phyloP scores from a whole-genome alignment of 305 asterid genomes.

The Fraxinus albicans region DNA sequence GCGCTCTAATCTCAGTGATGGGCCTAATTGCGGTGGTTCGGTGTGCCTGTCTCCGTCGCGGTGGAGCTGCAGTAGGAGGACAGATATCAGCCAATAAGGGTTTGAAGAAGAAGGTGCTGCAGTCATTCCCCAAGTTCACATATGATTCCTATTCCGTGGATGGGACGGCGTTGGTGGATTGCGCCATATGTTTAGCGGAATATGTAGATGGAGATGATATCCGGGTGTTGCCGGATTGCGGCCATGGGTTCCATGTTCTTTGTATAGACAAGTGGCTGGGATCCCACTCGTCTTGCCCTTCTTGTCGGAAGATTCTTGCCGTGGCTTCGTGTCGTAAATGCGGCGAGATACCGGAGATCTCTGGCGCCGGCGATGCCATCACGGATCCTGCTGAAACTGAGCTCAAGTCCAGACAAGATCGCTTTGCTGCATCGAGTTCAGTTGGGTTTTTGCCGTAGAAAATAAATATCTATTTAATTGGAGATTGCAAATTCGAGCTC shows the following conservation, averaged over 20 bases:
- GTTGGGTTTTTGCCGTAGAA: conserved; percentile 22
- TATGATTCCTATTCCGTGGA: conserved; percentile 32
- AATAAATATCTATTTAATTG: not conserved
- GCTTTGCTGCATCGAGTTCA: conserved; percentile 18
- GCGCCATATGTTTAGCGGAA: conserved; percentile 59
- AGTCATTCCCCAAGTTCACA: conserved; percentile 50
- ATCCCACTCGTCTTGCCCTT: conserved; percentile 68
- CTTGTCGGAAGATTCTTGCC: conserved; percentile 50
- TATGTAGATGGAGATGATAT: conserved; percentile 66
- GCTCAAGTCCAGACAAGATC: conserved; percentile 15
- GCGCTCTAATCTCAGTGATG: conserved; percentile 53
- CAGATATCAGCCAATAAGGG: conserved; percentile 44
- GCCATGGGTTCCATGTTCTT: conserved; percentile 50
- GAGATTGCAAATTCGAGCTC: not conserved
- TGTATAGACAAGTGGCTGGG: conserved; percentile 67
- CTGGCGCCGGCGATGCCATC: conserved; percentile 9
- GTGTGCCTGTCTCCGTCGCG: conserved; percentile 66
- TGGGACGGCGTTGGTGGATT: conserved; percentile 31
- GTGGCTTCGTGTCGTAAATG: conserved; percentile 51
- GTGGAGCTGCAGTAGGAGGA: conserved; percentile 20
- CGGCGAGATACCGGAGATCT: conserved; percentile 36
- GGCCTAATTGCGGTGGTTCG: conserved; percentile 59
- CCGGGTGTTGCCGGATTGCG: conserved; percentile 63
- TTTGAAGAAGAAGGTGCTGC: conserved; percentile 45
- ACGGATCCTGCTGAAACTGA: conserved; percentile 21